phyloP scores from a whole-genome alignment of 768 basidiomycete species.

The Erythrobasidium yunnanense region DNA sequence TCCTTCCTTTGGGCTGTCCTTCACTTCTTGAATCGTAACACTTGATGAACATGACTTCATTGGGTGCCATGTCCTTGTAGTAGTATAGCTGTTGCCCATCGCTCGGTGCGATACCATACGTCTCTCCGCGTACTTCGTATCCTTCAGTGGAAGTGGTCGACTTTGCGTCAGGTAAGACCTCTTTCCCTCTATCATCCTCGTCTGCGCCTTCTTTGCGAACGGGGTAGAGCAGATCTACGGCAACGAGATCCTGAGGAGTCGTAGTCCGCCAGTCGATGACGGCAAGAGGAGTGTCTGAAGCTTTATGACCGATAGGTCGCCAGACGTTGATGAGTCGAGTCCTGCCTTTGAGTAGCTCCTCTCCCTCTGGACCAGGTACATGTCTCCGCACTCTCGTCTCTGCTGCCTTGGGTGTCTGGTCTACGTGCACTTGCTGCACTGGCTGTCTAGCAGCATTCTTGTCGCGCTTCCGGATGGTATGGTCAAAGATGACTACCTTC shows the following conservation, averaged over 20 bases:
- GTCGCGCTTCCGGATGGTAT: conserved; percentile 2
- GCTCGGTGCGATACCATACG: conserved; percentile 16
- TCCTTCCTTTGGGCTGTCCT: neutral
- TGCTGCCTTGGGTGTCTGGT: conserved; percentile 21
- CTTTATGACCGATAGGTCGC: conserved; percentile 17
- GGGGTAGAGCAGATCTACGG: conserved; percentile 23
- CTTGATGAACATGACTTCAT: conserved; percentile 29
- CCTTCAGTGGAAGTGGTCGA: conserved; percentile 3
- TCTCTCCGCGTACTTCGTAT: conserved; percentile 18
- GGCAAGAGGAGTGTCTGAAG: conserved; percentile 14
- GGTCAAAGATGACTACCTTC: conserved; percentile 27
- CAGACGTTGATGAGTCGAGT: conserved; percentile 24
- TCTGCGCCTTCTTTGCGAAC: neutral
- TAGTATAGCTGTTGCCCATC: conserved; percentile 12
- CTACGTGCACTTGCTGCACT: conserved; percentile 22
- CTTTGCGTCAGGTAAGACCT: neutral
- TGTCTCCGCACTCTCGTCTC: conserved; percentile 15
- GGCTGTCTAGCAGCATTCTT: conserved; percentile 22
- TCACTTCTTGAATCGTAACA: conserved; percentile 24
- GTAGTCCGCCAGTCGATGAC: conserved; percentile 26
- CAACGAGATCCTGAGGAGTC: conserved; percentile 14
- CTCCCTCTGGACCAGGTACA: conserved; percentile 10
- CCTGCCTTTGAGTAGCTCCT: conserved; percentile 12
- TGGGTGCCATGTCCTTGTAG: conserved; percentile 18
- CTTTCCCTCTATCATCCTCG: conserved; percentile 20